Percentiles rank a stretch among this genome's conserved stretches.
Conservation (phyloP, 495 filamentous ascomycete genomes). For the Neurospora hispaniola region DNA sequence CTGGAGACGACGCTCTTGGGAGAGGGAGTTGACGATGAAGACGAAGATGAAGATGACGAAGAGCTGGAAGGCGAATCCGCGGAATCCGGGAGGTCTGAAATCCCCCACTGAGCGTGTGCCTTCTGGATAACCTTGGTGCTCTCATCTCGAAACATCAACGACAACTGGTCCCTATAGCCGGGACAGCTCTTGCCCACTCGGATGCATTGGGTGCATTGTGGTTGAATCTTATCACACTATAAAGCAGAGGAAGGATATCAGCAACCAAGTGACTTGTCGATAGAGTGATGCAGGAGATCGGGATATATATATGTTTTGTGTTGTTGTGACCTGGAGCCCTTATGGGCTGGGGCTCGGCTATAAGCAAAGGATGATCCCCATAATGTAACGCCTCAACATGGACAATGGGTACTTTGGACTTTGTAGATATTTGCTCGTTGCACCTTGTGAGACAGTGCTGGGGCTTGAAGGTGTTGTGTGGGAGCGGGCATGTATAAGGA, state of each 20-base stretch:
- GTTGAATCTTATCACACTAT: conserved; percentile 55
- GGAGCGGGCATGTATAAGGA: not conserved
- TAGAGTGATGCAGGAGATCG: not conserved
- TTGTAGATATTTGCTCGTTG: not conserved
- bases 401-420: not conserved
- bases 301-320: not conserved
- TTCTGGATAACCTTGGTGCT: conserved; percentile 56
- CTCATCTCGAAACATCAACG: conserved; percentile 64
- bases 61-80: conserved; percentile 17
- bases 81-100: conserved; percentile 7
- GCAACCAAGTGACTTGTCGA: not conserved
- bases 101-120: conserved; percentile 45
- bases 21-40: conserved; percentile 3
- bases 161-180: conserved; percentile 57
- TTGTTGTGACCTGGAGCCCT: not conserved
- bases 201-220: conserved; percentile 57
- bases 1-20: conserved; percentile 7
- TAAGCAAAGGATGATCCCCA: not conserved
- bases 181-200: conserved; percentile 47
- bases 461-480: not conserved
- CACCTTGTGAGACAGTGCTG: not conserved
- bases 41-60: conserved; percentile 15
- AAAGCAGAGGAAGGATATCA: not conserved
- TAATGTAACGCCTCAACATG: not conserved
- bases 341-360: not conserved